Conservation (phyloP, 2,329 filamentous ascomycete genomes). For the Verticillium nonalfalfae region DNA sequence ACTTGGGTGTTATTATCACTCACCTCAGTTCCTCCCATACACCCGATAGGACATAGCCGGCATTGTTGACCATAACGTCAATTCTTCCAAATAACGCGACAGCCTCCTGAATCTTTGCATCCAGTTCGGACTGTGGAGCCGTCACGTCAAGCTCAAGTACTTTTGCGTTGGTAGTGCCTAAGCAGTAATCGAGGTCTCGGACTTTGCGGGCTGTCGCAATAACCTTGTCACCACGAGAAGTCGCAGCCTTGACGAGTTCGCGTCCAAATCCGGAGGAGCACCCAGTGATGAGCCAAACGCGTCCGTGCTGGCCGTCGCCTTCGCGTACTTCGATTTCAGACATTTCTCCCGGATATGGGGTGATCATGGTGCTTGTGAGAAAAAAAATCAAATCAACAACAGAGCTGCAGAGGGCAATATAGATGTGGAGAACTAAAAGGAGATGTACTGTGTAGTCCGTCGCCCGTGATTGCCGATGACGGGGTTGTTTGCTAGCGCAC, state of each 20-base stretch:
- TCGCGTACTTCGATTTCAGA: no score
- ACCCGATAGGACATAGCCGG: constrained; percentile 1
- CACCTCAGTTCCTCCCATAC: constrained; percentile 1
- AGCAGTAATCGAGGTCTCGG: neutral
- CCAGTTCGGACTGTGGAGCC: neutral
- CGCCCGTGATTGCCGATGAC: no score
- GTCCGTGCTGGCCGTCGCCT: neutral
- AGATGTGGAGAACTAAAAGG: no score
- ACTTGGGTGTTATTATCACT: neutral
- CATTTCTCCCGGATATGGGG: no score
- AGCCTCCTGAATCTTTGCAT: neutral
- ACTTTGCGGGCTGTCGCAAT: neutral
- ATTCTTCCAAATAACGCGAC: neutral
- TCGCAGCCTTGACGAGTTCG: neutral
- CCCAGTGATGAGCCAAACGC: neutral
- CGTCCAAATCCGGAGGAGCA: constrained; percentile 1
- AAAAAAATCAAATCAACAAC: no score
- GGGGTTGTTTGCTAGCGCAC: no score
- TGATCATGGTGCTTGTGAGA: no score
- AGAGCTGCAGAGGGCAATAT: no score
- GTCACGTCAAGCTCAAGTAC: neutral
- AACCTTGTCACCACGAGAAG: neutral
- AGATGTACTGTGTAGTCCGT: no score
- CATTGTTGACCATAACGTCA: constrained; percentile 3
- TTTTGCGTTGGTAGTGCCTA: neutral